These are phyloP conservation scores for Insectozyma bohioensis DNA, from an alignment of 1,139 yeast genomes.

Conservation along the genomic window DNA sequence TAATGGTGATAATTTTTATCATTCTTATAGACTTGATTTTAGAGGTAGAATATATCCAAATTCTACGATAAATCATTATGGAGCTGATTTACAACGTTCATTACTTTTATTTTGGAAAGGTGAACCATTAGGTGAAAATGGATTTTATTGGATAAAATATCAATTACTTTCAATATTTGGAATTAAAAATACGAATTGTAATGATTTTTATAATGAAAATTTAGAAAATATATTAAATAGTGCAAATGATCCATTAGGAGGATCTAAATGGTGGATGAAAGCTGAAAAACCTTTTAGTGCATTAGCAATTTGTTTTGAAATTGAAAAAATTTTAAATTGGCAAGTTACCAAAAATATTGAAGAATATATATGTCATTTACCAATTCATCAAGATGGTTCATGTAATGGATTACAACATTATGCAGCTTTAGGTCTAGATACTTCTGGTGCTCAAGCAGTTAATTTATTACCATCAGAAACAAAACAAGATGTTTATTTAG, in stretches of 20 bases:
- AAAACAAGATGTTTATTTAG: constrained; percentile 37
- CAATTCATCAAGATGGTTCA: constrained; percentile 48
- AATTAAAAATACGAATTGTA: constrained; percentile 22
- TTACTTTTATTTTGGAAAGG: constrained; percentile 41
- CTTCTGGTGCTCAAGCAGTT: constrained; percentile 38
- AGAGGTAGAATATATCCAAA: constrained; percentile 45
- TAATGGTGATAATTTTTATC: constrained; percentile 39
- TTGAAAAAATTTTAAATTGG: constrained; percentile 22
- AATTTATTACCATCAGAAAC: constrained; percentile 27
- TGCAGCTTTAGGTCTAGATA: constrained; percentile 43
- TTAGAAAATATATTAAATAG: constrained; percentile 24
- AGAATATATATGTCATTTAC: constrained; percentile 32
- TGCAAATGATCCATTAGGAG: constrained; percentile 28
- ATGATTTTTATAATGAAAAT: constrained; percentile 27
- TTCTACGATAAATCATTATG: constrained; percentile 38
- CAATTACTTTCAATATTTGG: constrained; percentile 42
- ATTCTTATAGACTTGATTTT: constrained; percentile 43
- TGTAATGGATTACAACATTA: constrained; percentile 52
- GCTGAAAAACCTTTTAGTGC: constrained; percentile 47
- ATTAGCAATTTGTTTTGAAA: constrained; percentile 36
- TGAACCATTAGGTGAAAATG: constrained; percentile 34
- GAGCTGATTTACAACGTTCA: constrained; percentile 36
- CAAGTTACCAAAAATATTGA: constrained; percentile 17
- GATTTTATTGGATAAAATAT: constrained; percentile 41
- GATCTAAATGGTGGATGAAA: constrained; percentile 35